Conservation (phyloP, 768 basidiomycete genomes). For the Crassisporium funariophilum region DNA sequence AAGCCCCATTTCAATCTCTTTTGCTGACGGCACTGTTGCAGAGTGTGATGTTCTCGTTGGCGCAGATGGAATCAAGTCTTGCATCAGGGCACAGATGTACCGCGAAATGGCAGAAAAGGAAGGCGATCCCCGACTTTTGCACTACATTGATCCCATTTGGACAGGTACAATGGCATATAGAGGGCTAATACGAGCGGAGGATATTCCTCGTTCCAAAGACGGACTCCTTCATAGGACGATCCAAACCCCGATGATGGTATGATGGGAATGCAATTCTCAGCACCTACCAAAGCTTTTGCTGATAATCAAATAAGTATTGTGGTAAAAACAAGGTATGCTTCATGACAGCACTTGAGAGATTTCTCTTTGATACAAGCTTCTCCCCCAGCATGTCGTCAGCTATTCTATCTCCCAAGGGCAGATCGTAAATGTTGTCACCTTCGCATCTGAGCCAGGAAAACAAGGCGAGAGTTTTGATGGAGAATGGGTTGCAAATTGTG, state of each 20-base stretch:
- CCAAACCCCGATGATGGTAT: conserved; percentile 46
- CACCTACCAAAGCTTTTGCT: conserved; percentile 1
- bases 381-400: conserved; percentile 52
- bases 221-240: conserved; percentile 35
- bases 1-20: conserved; percentile 27
- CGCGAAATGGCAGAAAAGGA: conserved; percentile 23
- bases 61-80: conserved; percentile 47
- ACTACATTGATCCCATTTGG: conserved; percentile 44
- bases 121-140: conserved; percentile 27
- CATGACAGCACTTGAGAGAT: background rate
- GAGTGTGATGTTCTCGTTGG: conserved; percentile 46
- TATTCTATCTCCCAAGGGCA: conserved; percentile 48
- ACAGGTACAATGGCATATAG: conserved; percentile 49
- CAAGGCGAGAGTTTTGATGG: conserved; percentile 27
- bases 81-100: conserved; percentile 34
- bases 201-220: conserved; percentile 26
- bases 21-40: conserved; percentile 34
- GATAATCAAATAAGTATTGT: conserved; percentile 39
- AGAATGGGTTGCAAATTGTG: conserved; percentile 35
- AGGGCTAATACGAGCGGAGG: conserved; percentile 43
- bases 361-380: too few species aligned
- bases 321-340: conserved; percentile 44
- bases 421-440: conserved; percentile 47
- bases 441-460: conserved; percentile 38
- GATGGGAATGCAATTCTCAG: conserved; percentile 7